A percentile compares a stretch with the other conserved stretches of the same genome.
phyloP scores from a whole-genome alignment of 169 alveolate species.

The Condylostoma magnum region DNA sequence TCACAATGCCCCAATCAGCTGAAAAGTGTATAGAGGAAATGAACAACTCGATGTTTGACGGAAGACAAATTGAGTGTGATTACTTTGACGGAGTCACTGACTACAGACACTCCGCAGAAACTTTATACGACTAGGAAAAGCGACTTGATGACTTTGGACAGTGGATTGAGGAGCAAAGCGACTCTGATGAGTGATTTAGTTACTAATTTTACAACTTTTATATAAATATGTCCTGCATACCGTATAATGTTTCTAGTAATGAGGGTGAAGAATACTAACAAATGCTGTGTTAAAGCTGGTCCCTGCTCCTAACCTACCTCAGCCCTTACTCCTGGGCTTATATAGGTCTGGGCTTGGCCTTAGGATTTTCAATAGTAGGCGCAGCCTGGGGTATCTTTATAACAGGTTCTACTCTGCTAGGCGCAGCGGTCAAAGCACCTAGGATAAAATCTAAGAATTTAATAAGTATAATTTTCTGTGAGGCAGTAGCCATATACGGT shows the following conservation, averaged over 20 bases:
- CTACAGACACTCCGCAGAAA: constrained; percentile 50
- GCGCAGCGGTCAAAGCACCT: constrained; percentile 99
- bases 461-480: constrained; percentile 98
- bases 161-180: constrained; percentile 65
- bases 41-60: constrained; percentile 62
- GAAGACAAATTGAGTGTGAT: constrained; percentile 49
- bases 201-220: no score
- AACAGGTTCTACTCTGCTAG: constrained; percentile 97
- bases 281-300: constrained; percentile 33
- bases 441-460: constrained; percentile 98
- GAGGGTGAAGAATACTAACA: no score
- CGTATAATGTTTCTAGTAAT: no score
- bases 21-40: constrained; percentile 60
- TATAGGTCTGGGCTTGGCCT: constrained; percentile 90
- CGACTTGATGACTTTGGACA: constrained; percentile 68
- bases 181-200: no score
- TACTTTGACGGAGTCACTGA: constrained; percentile 84
- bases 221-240: no score
- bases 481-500: constrained; percentile 98
- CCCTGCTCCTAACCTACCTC: constrained; percentile 39
- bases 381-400: constrained; percentile 99
- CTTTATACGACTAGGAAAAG: constrained; percentile 42
- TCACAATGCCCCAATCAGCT: constrained; percentile 62
- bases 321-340: constrained; percentile 82
- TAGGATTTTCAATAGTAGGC: constrained; percentile 93